phyloP scores from a whole-genome alignment of 2,329 filamentous ascomycete genomes.

The Fusarium setosum region DNA sequence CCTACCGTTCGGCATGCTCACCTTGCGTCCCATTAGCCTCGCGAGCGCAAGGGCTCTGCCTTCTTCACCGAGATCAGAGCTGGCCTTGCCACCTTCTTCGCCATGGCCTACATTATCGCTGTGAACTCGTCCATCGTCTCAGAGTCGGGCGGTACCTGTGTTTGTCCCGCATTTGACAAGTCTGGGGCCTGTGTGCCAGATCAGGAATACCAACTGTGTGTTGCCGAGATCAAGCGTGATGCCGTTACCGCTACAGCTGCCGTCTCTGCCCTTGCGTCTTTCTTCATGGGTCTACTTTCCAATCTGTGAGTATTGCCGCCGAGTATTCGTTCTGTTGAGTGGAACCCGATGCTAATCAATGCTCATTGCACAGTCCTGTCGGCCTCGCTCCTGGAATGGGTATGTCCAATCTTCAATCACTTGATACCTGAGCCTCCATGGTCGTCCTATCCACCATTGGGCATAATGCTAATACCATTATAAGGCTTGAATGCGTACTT shows the following conservation, averaged over 20 bases:
- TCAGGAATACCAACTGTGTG: constrained; percentile 72
- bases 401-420: constrained; percentile 27
- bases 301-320: constrained; percentile 68
- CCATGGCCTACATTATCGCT: constrained; percentile 66
- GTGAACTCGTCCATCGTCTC: constrained; percentile 67
- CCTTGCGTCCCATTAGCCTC: constrained; percentile 58
- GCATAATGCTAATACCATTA: constrained; percentile 6
- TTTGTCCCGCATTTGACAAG: constrained; percentile 69
- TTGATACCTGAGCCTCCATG: neutral
- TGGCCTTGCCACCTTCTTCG: constrained; percentile 83
- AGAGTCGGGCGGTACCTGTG: constrained; percentile 79
- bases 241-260: constrained; percentile 87
- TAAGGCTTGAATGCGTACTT: constrained; percentile 85
- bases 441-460: neutral
- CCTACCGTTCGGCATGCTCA: neutral
- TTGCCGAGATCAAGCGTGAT: constrained; percentile 76
- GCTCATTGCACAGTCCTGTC: constrained; percentile 45
- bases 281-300: constrained; percentile 85
- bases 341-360: constrained; percentile 4
- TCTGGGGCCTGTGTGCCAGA: constrained; percentile 60
- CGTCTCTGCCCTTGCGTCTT: constrained; percentile 81
- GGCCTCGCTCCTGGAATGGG: constrained; percentile 58
- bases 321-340: too few species aligned
- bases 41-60: constrained; percentile 77
- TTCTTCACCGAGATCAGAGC: constrained; percentile 89